phyloP scores from a whole-genome alignment of 768 basidiomycete genomes.

The Phaffia australis region DNA sequence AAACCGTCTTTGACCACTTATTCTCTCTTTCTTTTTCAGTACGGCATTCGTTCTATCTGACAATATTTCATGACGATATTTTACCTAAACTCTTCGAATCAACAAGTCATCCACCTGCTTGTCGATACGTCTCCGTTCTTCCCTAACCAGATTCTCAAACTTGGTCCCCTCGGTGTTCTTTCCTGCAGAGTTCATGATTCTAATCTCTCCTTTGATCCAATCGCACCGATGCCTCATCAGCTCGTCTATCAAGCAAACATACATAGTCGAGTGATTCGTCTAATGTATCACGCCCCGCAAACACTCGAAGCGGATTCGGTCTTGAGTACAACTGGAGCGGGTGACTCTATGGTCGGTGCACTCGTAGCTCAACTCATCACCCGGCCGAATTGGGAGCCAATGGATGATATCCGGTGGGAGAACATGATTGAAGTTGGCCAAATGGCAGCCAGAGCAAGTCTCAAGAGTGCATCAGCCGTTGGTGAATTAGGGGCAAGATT shows the following conservation, averaged over 20 bases:
- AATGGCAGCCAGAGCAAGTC: constrained; percentile 18
- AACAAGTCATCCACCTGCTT: constrained; percentile 58
- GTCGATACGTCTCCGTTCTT: constrained; percentile 75
- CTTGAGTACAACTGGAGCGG: constrained; percentile 79
- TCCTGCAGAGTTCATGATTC: constrained; percentile 6
- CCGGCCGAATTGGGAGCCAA: not conserved
- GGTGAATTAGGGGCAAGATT: not conserved
- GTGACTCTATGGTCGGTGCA: constrained; percentile 79
- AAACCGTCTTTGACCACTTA: not conserved
- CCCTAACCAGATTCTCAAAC: constrained; percentile 72
- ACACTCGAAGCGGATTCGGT: constrained; percentile 40
- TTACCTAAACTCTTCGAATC: not conserved
- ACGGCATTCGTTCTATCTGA: not conserved
- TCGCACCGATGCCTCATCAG: constrained; percentile 27
- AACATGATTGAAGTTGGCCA: constrained; percentile 17
- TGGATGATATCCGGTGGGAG: constrained; percentile 4
- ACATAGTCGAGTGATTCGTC: constrained; percentile 42
- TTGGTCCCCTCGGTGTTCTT: constrained; percentile 48
- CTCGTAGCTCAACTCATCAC: constrained; percentile 54
- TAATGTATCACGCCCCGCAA: constrained; percentile 63
- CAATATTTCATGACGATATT: not conserved
- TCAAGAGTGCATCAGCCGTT: constrained; percentile 2
- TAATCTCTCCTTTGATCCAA: not conserved
- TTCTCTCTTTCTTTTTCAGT: not conserved
- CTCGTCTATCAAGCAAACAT: not conserved